Base-by-base conservation (phyloP, 371 early-diverging fungal species). In the Haplosporangium sp. region DNA sequence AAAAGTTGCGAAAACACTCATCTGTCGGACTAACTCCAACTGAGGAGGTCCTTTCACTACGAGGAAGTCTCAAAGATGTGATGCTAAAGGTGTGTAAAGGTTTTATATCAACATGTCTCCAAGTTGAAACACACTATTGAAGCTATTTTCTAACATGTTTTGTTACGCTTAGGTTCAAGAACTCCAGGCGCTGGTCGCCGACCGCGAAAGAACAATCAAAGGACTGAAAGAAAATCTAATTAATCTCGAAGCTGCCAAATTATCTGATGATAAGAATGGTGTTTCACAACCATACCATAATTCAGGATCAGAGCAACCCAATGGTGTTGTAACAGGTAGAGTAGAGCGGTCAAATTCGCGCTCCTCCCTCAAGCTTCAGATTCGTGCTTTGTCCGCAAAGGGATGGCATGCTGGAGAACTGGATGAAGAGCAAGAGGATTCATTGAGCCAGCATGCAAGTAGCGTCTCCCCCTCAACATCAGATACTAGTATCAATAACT, bases 321-420 rank as follows among this genome's bases (percentile, higher is more conserved):
- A 63, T 17, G 61, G 55, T 2, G 35, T 47, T 17, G 56, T 53
- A n/a, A 9, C 60, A 37, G 69, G 71, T 40, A 58, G 72, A 37
- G 63, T 65, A 4, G 75, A 81, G 10, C 50, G 75, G 20, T 65
- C 71, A 7, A 67, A 74, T 35, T 56, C 81, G 35, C 71, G 72
- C 5, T 52, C 67, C 11, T 17, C 68, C 0, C 39, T 81, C 19
- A 81, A 69, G 69, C 40, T 72, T 15, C 82, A 81, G 48, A 72
- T 81, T 19, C 59, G 63, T 19, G 82, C 76, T 3, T 61, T 81
- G 3, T 81, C 82, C 0, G 82, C 75, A n/a, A 81, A 72, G 15
- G 76, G 76, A 53, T 75, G 82, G 75, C 81, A 81, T 34, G 63
- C 73, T 4, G 71, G 74, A 63, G 82, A 81, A n/a, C 64, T 75